Base-by-base conservation (phyloP, 1,139 yeast genomes). In the Hanseniaspora sp. region DNA sequence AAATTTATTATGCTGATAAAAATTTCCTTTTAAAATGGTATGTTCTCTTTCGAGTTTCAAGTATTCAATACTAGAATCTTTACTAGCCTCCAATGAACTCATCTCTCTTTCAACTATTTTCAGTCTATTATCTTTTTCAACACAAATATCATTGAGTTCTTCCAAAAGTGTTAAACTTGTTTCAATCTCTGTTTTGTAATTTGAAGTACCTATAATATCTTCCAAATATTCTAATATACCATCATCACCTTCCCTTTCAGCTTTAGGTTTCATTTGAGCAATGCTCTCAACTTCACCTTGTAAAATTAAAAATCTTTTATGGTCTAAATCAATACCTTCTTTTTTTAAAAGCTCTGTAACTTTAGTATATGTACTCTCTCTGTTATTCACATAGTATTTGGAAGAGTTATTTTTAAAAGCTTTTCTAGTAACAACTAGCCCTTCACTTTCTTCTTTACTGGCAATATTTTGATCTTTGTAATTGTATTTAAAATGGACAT, bases 281-380 rank as follows among this genome's bases (percentile, higher is more conserved):
- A 94, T 94, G 56, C 92, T 84, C 69, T 94, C 99, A 41, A 94
- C 98, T 67, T 94, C 99, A 63, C 99, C 99, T 69, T 94, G 99
- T 46, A 94, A 73, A 64, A 94, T 94, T 61, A 94, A 74, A 63
- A 94, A 94, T 61, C 99, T 74, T 64, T 94, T 92, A 67, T 94
- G 98, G 63, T 90, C 95, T 59, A 94, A 74, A 69, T 94, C 98
- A 56, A 94, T 85, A 1, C 98, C 98, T 62, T 87, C 81, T n/a
- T 77, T 81, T 58, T 80, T 80, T 55, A 94, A 73, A 42, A 86
- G 71, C 1, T 72, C 72, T 0, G 96, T 86, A 0, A 94, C 96
- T 61, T 84, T 87, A 0, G 86, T 79, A 63, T 86, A 92, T 47
- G 75, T 77, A 64, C 95, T 84, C 29, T 78, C 75, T 53, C 72